These are phyloP conservation scores for Dentipellis sp. DNA, from an alignment of 768 basidiomycete species.

Conservation along the genomic window DNA sequence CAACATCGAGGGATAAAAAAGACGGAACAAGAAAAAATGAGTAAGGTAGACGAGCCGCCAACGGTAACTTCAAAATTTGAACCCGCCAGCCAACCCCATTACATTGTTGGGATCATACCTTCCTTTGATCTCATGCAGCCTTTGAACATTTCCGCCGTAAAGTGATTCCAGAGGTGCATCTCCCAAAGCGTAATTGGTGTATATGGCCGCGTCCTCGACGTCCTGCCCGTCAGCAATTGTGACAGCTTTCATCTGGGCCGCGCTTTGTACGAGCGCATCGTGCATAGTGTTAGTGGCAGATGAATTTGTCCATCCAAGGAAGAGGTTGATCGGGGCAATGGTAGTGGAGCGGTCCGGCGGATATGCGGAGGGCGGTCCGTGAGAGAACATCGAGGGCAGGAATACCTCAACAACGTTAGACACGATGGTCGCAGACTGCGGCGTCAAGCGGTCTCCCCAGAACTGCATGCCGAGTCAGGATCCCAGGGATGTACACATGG, in stretches of 20 bases:
- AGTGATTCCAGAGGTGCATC: constrained; percentile 40
- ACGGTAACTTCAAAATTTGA: constrained; percentile 24
- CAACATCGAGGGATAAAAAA: too few relatives aligned
- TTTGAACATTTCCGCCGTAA: constrained; percentile 39
- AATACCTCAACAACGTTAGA: constrained; percentile 1
- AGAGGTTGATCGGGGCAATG: constrained; percentile 7
- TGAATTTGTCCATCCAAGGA: constrained; percentile 34
- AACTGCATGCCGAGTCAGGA: background rate
- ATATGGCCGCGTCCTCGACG: constrained; percentile 29
- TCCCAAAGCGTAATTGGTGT: constrained; percentile 50
- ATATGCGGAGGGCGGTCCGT: constrained; percentile 4
- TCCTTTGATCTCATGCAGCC: constrained; percentile 30
- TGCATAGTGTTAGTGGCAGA: constrained; percentile 31
- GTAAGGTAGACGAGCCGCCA: too few relatives aligned
- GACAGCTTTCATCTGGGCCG: constrained; percentile 28
- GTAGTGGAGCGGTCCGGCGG: constrained; percentile 4
- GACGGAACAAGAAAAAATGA: too few relatives aligned
- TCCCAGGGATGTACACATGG: background rate
- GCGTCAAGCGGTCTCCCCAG: background rate
- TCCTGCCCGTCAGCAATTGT: constrained; percentile 33
- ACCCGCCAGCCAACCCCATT: constrained; percentile 60
- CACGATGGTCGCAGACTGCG: background rate
- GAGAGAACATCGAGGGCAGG: background rate
- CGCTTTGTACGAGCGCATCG: constrained; percentile 30
- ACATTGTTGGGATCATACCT: constrained; percentile 45